Base-by-base conservation (phyloP, 2,329 filamentous ascomycete species). In the Hymenotorrendiella dingleyae region DNA sequence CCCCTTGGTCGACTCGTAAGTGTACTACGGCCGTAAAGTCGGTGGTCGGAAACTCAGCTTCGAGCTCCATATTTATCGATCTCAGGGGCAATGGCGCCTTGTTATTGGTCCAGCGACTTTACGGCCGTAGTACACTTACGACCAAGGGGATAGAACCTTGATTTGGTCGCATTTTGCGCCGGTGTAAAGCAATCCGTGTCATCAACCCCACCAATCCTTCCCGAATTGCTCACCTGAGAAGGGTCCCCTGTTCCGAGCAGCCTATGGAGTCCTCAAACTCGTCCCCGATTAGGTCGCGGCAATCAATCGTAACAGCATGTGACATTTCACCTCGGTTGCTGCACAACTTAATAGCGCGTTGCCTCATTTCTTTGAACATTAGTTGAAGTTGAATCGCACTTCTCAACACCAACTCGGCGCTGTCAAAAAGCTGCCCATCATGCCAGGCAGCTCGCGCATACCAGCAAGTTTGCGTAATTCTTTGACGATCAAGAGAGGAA, bases 401-500 rank as follows among this genome's bases (percentile, higher is more conserved):
- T 28, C 14, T 19, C 38, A 19, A 34, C 21, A 41, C 12, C 21
- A 24, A 21, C 32, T 29, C 21, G 21, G 16, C 30, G 4, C n/a
- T n/a, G n/a, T n/a, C n/a, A n/a, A n/a, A n/a, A 35, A 42, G 22
- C 24, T 29, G 45, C 41, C 36, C 57, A 68, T 50, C 41, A 82
- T 82, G 75, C 74, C 79, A 50, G 82, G 81, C 59, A 79, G 76
- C 47, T 84, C 82, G 54, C 74, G 82, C 59, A 78, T 86, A 64
- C 82, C 84, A 54, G 70, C 83, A 52, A 85, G 81, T 67, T 68
- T 87, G 63, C 74, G 82, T 56, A 82, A 83, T 59, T 74, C 77
- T 62, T 73, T 86, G 59, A 73, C 68, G 49, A 76, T 80, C 58
- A 80, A 78, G 64, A 73, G 71, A 47, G 69, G 71, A 42, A 68